Conservation (phyloP, 2,329 filamentous ascomycete species). For the Elsinoe batatas region DNA sequence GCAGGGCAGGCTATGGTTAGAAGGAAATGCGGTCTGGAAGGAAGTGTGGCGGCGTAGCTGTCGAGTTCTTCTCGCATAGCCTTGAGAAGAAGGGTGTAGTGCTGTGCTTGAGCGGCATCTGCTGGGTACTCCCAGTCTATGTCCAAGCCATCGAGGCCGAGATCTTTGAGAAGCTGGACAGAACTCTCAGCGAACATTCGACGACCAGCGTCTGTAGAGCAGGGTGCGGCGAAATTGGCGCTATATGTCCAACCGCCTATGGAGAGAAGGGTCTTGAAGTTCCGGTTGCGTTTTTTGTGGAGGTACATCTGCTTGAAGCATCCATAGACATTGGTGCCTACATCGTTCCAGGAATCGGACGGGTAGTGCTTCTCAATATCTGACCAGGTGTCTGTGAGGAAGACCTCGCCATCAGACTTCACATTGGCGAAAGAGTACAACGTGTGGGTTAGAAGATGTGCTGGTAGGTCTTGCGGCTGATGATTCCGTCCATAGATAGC, state of each 20-base stretch:
- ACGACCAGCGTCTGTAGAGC: conserved; percentile 52
- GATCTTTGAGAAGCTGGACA: conserved; percentile 64
- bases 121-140: conserved; percentile 41
- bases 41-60: conserved; percentile 29
- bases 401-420: conserved; percentile 69
- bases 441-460: conserved; percentile 73
- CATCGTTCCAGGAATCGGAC: conserved; percentile 53
- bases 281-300: conserved; percentile 65
- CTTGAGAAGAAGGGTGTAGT: conserved; percentile 33
- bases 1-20: conserved; percentile 37
- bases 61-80: conserved; percentile 32
- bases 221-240: conserved; percentile 63
- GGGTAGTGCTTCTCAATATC: conserved; percentile 61
- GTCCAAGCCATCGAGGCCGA: conserved; percentile 56
- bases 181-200: conserved; percentile 59
- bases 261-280: conserved; percentile 69
- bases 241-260: conserved; percentile 78
- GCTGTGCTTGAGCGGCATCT: conserved; percentile 29
- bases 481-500: conserved; percentile 81
- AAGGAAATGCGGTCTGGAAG: conserved; percentile 30
- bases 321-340: conserved; percentile 65
- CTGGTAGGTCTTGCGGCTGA: conserved; percentile 73
- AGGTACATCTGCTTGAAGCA: conserved; percentile 67
- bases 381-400: conserved; percentile 58
- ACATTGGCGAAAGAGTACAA: conserved; percentile 90